Base-by-base conservation (phyloP, 1,284 basidiomycete species). In the Heterobasidion irregulare region DNA sequence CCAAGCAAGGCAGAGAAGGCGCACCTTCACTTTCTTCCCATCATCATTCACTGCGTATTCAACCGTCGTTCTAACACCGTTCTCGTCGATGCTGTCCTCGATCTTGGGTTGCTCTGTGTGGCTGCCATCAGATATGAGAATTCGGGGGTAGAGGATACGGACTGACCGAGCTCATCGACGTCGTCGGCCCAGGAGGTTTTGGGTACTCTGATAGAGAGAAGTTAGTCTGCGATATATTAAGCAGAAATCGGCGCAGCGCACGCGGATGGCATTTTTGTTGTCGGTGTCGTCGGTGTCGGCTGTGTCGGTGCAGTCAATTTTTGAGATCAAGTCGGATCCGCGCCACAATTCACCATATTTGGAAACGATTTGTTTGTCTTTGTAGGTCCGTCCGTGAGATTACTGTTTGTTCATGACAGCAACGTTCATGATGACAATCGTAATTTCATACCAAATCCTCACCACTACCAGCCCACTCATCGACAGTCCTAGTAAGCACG, bases 21-120 rank as follows among this genome's bases (percentile, higher is more conserved):
- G 53, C 59, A 90, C 93, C 78, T 99, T 99, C 69, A 99, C 86
- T 70, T 91, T 94, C 73, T 95, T 94, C 16, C 94, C 96, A 26
- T 95, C 87, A 50, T 98, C 94, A 64, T 98, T 95, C 54, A 89
- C 73, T 50, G 78, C 78, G 71, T 90, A 94, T 67, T 95, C 93
- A 49, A 92, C 77, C 6, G 87, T 88, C 8, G 90, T 91, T 44
- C 92, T 84, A 65, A 98, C 82, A 1, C 95, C 95, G 65, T 96
- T 91, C 62, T 92, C 89, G 66, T 95, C 94, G 50, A 89, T 75
- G 55, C 78, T 86, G 65, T 94, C 89, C 62, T 77, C 75, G 57
- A 71, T 70, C 62, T 74, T 74, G 46, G 70, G 69, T 50, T 71
- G 68, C 56, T 75, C 75, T 75, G 57, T 13, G 55, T 35, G 32